A percentile compares a stretch with the other conserved stretches of the same genome.
These are phyloP conservation scores for Xylariaceae sp. DNA, from an alignment of 2,329 filamentous ascomycete species.

Conservation along the genomic window DNA sequence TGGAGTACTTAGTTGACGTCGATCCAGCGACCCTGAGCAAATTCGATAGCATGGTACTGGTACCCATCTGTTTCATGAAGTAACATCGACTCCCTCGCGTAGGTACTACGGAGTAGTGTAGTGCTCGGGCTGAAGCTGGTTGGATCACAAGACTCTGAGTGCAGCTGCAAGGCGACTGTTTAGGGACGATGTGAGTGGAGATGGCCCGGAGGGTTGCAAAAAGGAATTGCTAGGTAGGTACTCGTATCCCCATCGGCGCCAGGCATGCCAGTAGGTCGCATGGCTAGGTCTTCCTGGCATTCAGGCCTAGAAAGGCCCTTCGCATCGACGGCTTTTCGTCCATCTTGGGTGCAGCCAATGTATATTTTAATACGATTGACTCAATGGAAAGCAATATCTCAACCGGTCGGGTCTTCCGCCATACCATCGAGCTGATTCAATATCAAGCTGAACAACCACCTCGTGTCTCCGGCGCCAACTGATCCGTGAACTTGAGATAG, in stretches of 20 bases:
- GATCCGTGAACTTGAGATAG: constrained; percentile 11
- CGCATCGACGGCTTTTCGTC: too few relatives aligned
- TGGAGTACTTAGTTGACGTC: neutral
- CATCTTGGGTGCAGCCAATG: too few relatives aligned
- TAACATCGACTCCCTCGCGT: neutral
- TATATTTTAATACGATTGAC: neutral
- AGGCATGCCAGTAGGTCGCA: too few relatives aligned
- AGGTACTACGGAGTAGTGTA: neutral
- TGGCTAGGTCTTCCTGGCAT: too few relatives aligned
- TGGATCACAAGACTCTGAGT: constrained; percentile 15
- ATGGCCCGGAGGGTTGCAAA: neutral
- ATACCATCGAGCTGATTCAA: neutral
- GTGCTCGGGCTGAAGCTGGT: constrained; percentile 1
- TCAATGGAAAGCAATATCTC: neutral
- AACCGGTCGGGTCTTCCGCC: neutral
- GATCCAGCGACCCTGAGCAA: too few relatives aligned
- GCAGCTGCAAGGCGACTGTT: constrained; percentile 15
- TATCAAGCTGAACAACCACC: constrained; percentile 14
- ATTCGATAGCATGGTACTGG: too few relatives aligned
- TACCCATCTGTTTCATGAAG: neutral
- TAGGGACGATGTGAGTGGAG: constrained; percentile 15
- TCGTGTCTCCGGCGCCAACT: constrained; percentile 1
- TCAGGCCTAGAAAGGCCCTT: too few relatives aligned
- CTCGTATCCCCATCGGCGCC: neutral
- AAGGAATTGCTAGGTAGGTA: neutral